Percentiles rank a stretch among this genome's conserved stretches.
phyloP scores from a whole-genome alignment of 305 asterid genomes.

The Fraxinus platypoda region DNA sequence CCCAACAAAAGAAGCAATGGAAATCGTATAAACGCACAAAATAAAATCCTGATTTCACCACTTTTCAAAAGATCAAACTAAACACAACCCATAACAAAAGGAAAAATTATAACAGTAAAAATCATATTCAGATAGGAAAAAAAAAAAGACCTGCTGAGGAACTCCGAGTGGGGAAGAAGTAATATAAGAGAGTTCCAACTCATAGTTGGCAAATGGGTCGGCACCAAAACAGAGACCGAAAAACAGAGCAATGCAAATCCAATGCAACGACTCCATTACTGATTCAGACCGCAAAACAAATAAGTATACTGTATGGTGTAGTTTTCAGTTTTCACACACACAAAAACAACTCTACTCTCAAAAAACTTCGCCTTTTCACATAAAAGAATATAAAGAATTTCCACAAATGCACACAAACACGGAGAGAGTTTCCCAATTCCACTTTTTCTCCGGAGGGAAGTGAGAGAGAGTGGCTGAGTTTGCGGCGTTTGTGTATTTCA shows the following conservation, averaged over 20 bases:
- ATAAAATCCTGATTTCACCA: background rate
- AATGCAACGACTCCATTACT: constrained; percentile 37
- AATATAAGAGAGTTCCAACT: constrained; percentile 64
- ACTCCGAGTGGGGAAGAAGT: constrained; percentile 87
- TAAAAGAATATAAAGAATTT: constrained; percentile 4
- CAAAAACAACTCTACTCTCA: constrained; percentile 4
- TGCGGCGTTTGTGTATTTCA: constrained; percentile 1
- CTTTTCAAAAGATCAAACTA: background rate
- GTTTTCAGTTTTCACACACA: constrained; percentile 14
- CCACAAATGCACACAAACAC: constrained; percentile 1
- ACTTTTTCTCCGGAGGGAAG: background rate
- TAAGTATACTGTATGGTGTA: background rate
- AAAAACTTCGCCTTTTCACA: constrained; percentile 6
- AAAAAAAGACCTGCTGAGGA: constrained; percentile 65
- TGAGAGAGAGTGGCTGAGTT: background rate
- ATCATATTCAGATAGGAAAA: background rate
- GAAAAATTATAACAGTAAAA: background rate
- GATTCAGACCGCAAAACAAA: background rate
- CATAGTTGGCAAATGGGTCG: constrained; percentile 62
- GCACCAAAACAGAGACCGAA: constrained; percentile 47
- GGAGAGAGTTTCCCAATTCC: constrained; percentile 26
- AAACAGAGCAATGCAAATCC: constrained; percentile 41
- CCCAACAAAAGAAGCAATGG: background rate
- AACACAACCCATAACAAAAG: background rate
- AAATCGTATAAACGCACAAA: background rate